Evolutionary conservation across 805 yeast genomes (phyloP).

Genomic region (Saturnispora galanensis): DNA sequence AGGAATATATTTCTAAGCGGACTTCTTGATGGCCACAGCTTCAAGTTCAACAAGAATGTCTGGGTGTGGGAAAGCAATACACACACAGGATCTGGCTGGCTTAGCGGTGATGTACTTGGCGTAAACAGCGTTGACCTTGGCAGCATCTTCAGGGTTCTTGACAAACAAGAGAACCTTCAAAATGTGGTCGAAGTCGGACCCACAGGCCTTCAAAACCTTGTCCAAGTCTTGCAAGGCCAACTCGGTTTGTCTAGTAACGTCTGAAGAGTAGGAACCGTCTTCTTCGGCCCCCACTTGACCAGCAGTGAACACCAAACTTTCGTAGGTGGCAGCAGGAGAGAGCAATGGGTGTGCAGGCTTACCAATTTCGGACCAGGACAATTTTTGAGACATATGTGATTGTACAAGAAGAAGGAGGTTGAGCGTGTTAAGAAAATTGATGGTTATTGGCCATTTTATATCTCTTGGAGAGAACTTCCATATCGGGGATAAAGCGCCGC

Average conservation of each 20-base stretch:
- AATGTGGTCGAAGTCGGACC: conserved; percentile 36
- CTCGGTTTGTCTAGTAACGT: conserved; percentile 37
- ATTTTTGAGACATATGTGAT: not conserved
- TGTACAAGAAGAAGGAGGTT: not conserved
- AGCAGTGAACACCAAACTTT: conserved; percentile 20
- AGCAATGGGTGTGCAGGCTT: conserved; percentile 9
- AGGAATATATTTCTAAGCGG: conserved; percentile 7
- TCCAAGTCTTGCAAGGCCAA: conserved; percentile 35
- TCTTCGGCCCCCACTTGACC: conserved; percentile 22
- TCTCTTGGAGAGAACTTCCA: too few species aligned
- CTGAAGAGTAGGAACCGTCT: conserved; percentile 32
- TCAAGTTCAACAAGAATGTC: conserved; percentile 44
- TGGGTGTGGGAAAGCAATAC: conserved; percentile 42
- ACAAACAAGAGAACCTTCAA: conserved; percentile 43
- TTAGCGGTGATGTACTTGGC: conserved; percentile 34
- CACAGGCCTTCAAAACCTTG: conserved; percentile 33
- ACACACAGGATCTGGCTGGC: conserved; percentile 47
- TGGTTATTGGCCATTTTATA: not conserved
- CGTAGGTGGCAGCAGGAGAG: conserved; percentile 14
- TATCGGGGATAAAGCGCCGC: too few species aligned
- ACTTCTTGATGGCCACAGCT: conserved; percentile 29
- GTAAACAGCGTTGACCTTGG: conserved; percentile 37
- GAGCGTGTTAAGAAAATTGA: not conserved
- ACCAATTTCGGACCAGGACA: conserved; percentile 5
- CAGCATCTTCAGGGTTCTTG: conserved; percentile 32